Evolutionary conservation across 768 basidiomycete species (phyloP), one percentile per base, ranked within the genome.

Genomic region (Russula sp.): DNA sequence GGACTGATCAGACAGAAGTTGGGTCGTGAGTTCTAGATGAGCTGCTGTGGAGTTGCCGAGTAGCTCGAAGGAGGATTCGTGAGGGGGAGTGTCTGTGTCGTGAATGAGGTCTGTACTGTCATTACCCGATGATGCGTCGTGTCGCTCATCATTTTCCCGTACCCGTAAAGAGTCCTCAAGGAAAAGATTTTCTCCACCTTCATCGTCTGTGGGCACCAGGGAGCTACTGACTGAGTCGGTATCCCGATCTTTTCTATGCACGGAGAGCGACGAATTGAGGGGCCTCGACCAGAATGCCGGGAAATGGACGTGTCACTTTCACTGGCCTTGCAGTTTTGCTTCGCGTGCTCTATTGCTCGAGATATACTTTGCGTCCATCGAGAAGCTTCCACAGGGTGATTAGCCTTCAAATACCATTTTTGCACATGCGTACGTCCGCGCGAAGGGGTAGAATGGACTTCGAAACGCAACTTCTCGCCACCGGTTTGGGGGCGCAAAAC

Each of bases 331-430:
- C 66, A 62, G 40, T 81, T 79, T n/a, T 78, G 77, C 61, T 80
- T 81, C 54, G 80, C 81, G 80, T 85, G 88, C 36, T 93, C 90
- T 63, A 94, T 87, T 66, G 85, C 87, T 71, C 82, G 83, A 20
- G 76, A 75, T 53, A 98, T 82, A 0, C 88, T 89, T 62, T 88
- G 84, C 2, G 85, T 84, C 95, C 95, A 98, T 13, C 94, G 81
- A 5, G 88, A 81, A 5, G 92, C 92, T 74, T 98, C 95, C 6
- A 90, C 91, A 0, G 89, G 92, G 70, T 97, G 93, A 66, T 86
- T 90, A 0, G 89, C 89, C 62, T 87, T 88, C 75, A 94, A 79
- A 72, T 88, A 88, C 91, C 91, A 92, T 73, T 86, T 90, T 70
- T 89, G 86, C 0, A 77, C 75, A 5, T 77, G 76, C 18, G 78